A percentile compares a stretch with the other conserved stretches of the same genome.
Conservation (phyloP, 805 yeast genomes). For the Pichia membranifaciens region DNA sequence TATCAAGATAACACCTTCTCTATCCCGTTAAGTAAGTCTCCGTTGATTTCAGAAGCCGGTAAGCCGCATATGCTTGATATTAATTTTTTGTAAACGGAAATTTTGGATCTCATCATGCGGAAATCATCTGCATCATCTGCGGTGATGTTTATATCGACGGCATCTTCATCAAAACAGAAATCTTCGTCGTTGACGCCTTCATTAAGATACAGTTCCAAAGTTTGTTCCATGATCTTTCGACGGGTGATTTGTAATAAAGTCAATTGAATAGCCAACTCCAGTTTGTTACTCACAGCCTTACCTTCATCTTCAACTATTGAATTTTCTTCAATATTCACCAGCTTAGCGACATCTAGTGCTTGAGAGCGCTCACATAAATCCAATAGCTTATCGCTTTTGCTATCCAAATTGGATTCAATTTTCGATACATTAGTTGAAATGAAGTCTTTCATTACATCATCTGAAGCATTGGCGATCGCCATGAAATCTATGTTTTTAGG, state of each 20-base stretch:
- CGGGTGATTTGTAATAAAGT: slow-evolving; percentile 37
- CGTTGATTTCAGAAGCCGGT: slow-evolving; percentile 70
- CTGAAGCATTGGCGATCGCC: slow-evolving; percentile 7
- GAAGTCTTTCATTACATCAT: slow-evolving; percentile 6
- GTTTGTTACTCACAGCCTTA: slow-evolving; percentile 7
- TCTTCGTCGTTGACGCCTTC: slow-evolving; percentile 10
- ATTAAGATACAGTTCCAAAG: slow-evolving; percentile 1
- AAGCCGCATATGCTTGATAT: slow-evolving; percentile 75
- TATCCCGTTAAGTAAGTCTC: slow-evolving; percentile 74
- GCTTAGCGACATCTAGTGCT: slow-evolving; percentile 51
- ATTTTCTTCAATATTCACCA: slow-evolving; percentile 49
- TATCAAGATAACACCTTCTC: slow-evolving; percentile 29
- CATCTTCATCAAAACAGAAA: slow-evolving; percentile 10
- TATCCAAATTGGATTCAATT: slow-evolving; percentile 8
- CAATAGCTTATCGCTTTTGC: slow-evolving; percentile 33
- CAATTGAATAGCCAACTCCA: slow-evolving; percentile 33
- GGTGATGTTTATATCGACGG: slow-evolving; percentile 10
- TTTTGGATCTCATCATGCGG: slow-evolving; percentile 38
- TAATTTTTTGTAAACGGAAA: slow-evolving; percentile 51
- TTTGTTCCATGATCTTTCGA: slow-evolving; percentile 17
- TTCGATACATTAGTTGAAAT: background rate
- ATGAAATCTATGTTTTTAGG: background rate
- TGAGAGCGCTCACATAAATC: slow-evolving; percentile 52
- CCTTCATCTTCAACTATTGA: background rate
- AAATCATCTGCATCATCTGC: slow-evolving; percentile 1